Percentiles rank a stretch among this genome's conserved stretches.
phyloP scores from a whole-genome alignment of 495 filamentous ascomycete genomes.

The Neurospora pannonica region DNA sequence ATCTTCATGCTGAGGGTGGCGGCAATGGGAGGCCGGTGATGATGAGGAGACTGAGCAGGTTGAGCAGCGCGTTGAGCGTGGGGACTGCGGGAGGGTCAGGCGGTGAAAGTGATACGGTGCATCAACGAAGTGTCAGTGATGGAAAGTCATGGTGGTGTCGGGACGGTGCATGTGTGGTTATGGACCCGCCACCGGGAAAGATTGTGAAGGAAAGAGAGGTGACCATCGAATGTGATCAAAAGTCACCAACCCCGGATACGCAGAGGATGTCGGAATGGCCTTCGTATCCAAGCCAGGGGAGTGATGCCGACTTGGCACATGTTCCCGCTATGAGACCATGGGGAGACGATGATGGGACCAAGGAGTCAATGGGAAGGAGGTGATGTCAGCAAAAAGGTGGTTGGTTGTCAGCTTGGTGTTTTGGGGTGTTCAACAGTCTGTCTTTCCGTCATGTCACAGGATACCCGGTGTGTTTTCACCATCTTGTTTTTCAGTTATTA shows the following conservation, averaged over 20 bases:
- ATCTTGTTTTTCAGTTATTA: neutral
- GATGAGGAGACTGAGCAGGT: neutral
- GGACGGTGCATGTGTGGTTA: neutral
- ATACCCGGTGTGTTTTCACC: neutral
- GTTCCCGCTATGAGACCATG: neutral
- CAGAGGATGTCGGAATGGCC: neutral
- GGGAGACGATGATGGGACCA: neutral
- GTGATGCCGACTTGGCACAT: neutral
- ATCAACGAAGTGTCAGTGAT: neutral
- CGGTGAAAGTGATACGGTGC: neutral
- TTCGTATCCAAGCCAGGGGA: neutral
- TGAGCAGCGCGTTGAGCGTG: neutral
- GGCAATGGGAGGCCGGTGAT: neutral
- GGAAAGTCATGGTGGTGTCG: neutral
- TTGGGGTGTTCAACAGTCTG: neutral
- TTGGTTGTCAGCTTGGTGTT: neutral
- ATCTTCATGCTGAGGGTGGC: neutral
- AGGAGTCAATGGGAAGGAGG: neutral
- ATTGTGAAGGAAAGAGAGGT: neutral
- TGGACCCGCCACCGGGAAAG: neutral
- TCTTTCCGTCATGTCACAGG: neutral
- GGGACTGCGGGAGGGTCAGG: neutral
- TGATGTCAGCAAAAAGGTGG: neutral
- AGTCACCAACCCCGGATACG: neutral
- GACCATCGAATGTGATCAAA: neutral